Evolutionary conservation across 331 rosid genomes (phyloP).

Genomic region (Acacia concinna): DNA sequence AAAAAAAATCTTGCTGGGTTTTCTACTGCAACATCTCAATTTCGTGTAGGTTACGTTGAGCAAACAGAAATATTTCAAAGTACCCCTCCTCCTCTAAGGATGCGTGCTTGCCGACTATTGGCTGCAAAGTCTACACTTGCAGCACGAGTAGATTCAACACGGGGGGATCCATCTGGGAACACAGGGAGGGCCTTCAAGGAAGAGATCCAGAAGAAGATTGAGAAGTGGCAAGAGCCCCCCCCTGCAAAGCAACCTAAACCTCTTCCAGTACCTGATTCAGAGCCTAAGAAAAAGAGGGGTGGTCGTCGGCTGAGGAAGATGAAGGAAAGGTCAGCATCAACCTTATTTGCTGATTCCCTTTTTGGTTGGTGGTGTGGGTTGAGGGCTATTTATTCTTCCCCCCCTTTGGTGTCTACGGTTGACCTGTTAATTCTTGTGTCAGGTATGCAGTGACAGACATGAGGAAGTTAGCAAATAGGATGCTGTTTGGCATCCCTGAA

Average conservation of each 20-base stretch:
- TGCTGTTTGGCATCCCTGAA: constrained; percentile 93
- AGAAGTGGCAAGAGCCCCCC: constrained; percentile 98
- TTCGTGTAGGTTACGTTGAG: constrained; percentile 82
- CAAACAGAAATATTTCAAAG: constrained; percentile 83
- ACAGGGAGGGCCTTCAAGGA: constrained; percentile 66
- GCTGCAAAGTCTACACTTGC: constrained; percentile 85
- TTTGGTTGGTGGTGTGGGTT: neutral
- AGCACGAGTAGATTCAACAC: constrained; percentile 83
- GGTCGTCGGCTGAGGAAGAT: constrained; percentile 95
- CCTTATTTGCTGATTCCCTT: neutral
- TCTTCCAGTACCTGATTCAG: constrained; percentile 95
- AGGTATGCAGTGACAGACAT: constrained; percentile 93
- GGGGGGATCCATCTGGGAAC: constrained; percentile 89
- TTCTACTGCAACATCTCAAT: constrained; percentile 89
- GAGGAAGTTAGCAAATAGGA: constrained; percentile 95
- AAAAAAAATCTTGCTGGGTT: constrained; percentile 89
- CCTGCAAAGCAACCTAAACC: constrained; percentile 96
- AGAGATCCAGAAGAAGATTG: constrained; percentile 81
- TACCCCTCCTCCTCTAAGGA: constrained; percentile 78
- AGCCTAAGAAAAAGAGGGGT: constrained; percentile 96
- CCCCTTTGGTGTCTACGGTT: neutral
- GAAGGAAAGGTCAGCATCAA: constrained; percentile 72
- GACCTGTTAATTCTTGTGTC: constrained; percentile 33
- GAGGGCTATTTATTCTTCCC: neutral
- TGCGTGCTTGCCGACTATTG: constrained; percentile 82